phyloP scores from a whole-genome alignment of 805 yeast genomes.

The Candida vaughaniae region DNA sequence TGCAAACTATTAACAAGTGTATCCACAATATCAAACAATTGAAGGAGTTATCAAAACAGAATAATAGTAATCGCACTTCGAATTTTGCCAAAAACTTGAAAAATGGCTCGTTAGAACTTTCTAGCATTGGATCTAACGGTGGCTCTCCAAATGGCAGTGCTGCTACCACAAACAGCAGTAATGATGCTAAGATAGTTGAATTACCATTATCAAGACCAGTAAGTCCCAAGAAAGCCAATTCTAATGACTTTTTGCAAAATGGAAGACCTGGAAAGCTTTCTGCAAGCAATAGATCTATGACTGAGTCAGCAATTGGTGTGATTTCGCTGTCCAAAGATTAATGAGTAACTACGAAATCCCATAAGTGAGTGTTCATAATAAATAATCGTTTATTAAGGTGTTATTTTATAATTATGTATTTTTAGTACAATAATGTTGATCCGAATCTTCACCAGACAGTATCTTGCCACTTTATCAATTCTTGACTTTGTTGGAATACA shows the following conservation, averaged over 20 bases:
- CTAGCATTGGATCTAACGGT: conserved; percentile 6
- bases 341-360: conserved; percentile 1
- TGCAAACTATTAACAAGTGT: conserved; percentile 83
- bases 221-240: conserved; percentile 27
- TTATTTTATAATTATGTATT: conserved; percentile 2
- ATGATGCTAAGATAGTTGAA: conserved; percentile 7
- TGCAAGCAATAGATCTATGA: conserved; percentile 29
- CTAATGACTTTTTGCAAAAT: conserved; percentile 19
- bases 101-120: conserved; percentile 28
- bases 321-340: conserved; percentile 1
- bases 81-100: conserved; percentile 47
- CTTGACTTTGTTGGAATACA: conserved; percentile 53
- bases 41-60: conserved; percentile 53
- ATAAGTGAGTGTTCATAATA: conserved; percentile 2
- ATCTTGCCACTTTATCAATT: conserved; percentile 64
- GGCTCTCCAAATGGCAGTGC: conserved; percentile 10
- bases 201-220: conserved; percentile 13
- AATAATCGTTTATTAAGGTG: conserved; percentile 7
- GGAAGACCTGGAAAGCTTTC: conserved; percentile 32
- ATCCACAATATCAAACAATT: conserved; percentile 67
- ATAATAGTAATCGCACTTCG: conserved; percentile 44
- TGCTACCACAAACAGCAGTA: conserved; percentile 7
- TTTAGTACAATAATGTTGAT: neutral
- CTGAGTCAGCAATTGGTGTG: conserved; percentile 28
- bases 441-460: conserved; percentile 46